phyloP scores from a whole-genome alignment of 2,329 filamentous ascomycete species.

The Aspergillus ibericus region DNA sequence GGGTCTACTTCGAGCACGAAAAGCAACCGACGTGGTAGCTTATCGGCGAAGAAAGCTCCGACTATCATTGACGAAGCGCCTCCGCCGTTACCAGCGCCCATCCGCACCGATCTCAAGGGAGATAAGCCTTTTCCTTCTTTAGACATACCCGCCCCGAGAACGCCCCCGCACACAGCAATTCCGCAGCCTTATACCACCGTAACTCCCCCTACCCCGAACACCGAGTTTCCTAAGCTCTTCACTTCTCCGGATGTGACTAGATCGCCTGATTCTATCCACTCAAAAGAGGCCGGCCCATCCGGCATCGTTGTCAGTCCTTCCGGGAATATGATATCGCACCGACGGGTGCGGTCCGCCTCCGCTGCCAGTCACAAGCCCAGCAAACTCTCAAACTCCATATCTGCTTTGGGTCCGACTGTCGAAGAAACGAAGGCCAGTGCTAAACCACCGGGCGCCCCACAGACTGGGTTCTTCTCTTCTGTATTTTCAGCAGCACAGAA shows the following conservation, averaged over 20 bases:
- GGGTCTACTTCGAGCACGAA: constrained; percentile 47
- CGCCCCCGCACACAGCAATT: constrained; percentile 33
- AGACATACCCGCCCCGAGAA: constrained; percentile 29
- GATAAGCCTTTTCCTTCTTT: constrained; percentile 24
- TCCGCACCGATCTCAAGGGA: constrained; percentile 32
- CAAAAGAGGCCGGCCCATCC: constrained; percentile 28
- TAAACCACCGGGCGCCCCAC: constrained; percentile 57
- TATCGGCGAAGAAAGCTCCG: constrained; percentile 34
- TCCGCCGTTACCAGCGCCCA: constrained; percentile 36
- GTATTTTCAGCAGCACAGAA: constrained; percentile 92
- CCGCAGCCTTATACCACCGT: constrained; percentile 53
- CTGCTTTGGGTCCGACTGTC: constrained; percentile 69
- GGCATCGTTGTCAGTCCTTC: constrained; percentile 62
- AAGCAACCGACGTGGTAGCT: constrained; percentile 35
- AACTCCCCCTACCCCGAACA: constrained; percentile 62
- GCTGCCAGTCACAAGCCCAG: constrained; percentile 63
- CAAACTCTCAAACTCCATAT: constrained; percentile 78
- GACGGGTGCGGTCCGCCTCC: constrained; percentile 59
- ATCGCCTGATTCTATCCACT: constrained; percentile 40
- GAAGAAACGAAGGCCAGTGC: constrained; percentile 59
- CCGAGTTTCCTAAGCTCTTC: constrained; percentile 35
- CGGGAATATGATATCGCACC: constrained; percentile 74
- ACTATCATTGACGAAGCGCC: constrained; percentile 27
- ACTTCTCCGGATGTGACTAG: constrained; percentile 33
- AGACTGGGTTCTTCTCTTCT: constrained; percentile 81